Base-by-base conservation (phyloP, 192 early-diverging fungal species). In the Polychytrium aggregatum region DNA sequence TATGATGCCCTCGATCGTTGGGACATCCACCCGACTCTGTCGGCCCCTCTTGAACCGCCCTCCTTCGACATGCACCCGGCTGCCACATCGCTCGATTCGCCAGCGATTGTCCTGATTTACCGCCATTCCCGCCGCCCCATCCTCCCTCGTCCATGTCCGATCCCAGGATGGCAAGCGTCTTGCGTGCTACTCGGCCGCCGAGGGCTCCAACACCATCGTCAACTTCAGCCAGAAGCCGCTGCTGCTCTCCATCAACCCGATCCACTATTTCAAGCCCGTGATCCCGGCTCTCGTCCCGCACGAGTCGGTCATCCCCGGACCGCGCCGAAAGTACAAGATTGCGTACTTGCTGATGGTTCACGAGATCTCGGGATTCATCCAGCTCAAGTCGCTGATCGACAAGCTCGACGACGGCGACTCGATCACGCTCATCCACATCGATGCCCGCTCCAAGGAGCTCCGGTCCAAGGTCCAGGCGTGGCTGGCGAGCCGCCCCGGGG, bases 301-400 rank as follows among this genome's bases (percentile, higher is more conserved):
- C 35, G 1, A 43, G 3, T 42, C 50, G 3, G 48, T 1, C 10
- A 37, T 51, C 8, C 57, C 65, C 6, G 52, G 52, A 18, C 18
- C 29, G 34, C 51, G 57, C 37, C 27, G 51, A 10, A 55, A 51
- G 24, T 70, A 62, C 40, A 47, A 52, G 14, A 20, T 74, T 11
- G 72, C 72, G 6, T 74, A 74, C 53, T 35, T 74, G 8, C 40
- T 74, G 38, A 65, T 70, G 61, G 41, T 68, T 10, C 67, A 74
- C 38, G 62, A 70, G 14, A 30, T 38, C 3, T 28, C 24, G 14
- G 50, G 41, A 14, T 30, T 44, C 11, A 9, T 22, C 25, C 47
- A 36, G 28, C 21, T 55, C 11, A 27, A 53, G 30, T 21, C 18
- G 7, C 52, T 70, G 10, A 46, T 74, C 36, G 56, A 67, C 3